Evolutionary conservation across 108 stramenopile species (phyloP).

Genomic region (Epipyxis sp.): DNA sequence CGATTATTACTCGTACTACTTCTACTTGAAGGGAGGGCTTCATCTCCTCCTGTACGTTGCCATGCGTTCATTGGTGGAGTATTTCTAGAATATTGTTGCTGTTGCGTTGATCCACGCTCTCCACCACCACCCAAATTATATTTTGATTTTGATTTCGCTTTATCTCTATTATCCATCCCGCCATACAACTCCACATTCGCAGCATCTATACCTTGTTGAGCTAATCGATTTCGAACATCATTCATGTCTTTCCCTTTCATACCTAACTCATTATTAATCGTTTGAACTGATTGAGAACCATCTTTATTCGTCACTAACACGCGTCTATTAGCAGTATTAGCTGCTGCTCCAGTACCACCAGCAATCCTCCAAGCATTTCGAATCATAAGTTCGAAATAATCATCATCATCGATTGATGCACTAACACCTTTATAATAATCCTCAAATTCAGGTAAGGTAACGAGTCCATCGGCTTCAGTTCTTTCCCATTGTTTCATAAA

Average conservation of each 20-base stretch:
- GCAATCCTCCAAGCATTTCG: constrained; percentile 37
- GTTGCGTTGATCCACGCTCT: not conserved
- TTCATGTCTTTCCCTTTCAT: constrained; percentile 1
- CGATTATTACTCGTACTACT: not conserved
- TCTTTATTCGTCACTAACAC: constrained; percentile 31
- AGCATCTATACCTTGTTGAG: constrained; percentile 24
- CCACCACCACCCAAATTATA: not conserved
- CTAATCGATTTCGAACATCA: constrained; percentile 22
- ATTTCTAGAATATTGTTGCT: not conserved
- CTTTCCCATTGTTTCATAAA: constrained; percentile 49
- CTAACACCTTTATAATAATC: constrained; percentile 53
- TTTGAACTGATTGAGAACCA: constrained; percentile 26
- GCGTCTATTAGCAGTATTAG: constrained; percentile 37
- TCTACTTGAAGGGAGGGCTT: not conserved
- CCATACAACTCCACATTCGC: constrained; percentile 25
- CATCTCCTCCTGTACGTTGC: not conserved
- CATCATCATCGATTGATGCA: constrained; percentile 52
- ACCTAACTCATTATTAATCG: constrained; percentile 22
- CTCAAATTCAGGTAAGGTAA: constrained; percentile 49
- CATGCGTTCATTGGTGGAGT: not conserved
- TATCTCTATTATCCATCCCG: not conserved
- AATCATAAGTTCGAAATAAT: constrained; percentile 57
- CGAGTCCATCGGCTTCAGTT: constrained; percentile 38
- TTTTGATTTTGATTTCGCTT: not conserved
- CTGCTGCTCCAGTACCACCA: constrained; percentile 25